phyloP scores from a whole-genome alignment of 2,329 filamentous ascomycete genomes.

The Fusarium buxicola region DNA sequence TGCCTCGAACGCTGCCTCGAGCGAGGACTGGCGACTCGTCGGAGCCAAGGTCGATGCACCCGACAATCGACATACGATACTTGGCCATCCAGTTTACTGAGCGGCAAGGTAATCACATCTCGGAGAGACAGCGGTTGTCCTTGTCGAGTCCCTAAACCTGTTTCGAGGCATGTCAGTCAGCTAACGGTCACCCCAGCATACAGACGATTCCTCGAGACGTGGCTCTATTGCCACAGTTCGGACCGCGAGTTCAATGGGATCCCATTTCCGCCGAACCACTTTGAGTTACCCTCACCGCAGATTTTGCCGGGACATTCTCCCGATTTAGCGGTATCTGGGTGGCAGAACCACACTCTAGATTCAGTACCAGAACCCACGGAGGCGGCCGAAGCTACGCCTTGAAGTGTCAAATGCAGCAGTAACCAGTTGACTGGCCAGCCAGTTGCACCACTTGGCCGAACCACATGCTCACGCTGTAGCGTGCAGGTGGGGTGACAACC shows the following conservation, averaged over 20 bases:
- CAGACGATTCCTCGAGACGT: slow-evolving; percentile 59
- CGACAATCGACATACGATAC: slow-evolving; percentile 58
- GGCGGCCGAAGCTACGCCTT: slow-evolving; percentile 42
- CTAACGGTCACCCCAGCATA: slow-evolving; percentile 50
- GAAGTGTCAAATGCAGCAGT: slow-evolving; percentile 21
- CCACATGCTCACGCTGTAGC: slow-evolving; percentile 41
- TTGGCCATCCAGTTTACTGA: slow-evolving; percentile 63
- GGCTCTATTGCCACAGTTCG: slow-evolving; percentile 59
- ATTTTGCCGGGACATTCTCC: slow-evolving; percentile 51
- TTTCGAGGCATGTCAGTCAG: slow-evolving; percentile 32
- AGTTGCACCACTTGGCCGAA: slow-evolving; percentile 38
- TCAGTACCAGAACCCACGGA: slow-evolving; percentile 43
- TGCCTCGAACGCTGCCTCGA: slow-evolving; percentile 56
- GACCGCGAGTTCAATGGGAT: slow-evolving; percentile 61
- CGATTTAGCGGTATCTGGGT: slow-evolving; percentile 42
- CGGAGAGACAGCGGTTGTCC: slow-evolving; percentile 12
- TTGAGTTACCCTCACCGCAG: slow-evolving; percentile 61
- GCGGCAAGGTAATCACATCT: slow-evolving; percentile 54
- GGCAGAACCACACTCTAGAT: slow-evolving; percentile 42
- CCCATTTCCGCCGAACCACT: slow-evolving; percentile 58
- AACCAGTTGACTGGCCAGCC: slow-evolving; percentile 32
- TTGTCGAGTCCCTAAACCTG: slow-evolving; percentile 16
- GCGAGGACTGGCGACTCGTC: slow-evolving; percentile 48
- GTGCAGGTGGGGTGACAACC: slow-evolving; percentile 42
- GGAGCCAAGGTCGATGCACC: slow-evolving; percentile 41